A percentile compares a stretch with the other conserved stretches of the same genome.
Evolutionary conservation across 2,329 filamentous ascomycete species (phyloP).

Genomic region (Pestalotiopsis sp.): DNA sequence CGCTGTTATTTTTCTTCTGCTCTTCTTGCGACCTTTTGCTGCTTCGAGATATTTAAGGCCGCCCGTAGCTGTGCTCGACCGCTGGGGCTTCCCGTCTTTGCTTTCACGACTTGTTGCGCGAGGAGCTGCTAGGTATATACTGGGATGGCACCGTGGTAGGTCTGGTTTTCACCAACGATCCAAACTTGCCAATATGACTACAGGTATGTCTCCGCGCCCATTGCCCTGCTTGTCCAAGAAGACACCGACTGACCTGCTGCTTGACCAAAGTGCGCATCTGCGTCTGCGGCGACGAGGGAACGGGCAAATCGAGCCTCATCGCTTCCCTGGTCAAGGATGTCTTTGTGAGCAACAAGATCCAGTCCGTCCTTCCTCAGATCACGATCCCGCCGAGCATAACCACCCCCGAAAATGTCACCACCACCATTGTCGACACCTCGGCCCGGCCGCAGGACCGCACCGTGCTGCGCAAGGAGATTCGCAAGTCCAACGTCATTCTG

Average conservation of each 20-base stretch:
- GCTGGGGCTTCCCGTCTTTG: neutral
- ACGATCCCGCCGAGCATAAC: conserved; percentile 91
- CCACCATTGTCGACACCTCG: conserved; percentile 96
- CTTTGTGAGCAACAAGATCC: conserved; percentile 94
- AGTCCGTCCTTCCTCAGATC: conserved; percentile 89
- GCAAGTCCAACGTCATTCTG: conserved; percentile 95
- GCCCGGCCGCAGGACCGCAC: conserved; percentile 91
- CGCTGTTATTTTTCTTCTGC: neutral
- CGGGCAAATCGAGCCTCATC: conserved; percentile 91
- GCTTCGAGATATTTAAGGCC: neutral
- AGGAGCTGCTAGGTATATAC: neutral
- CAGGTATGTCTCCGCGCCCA: conserved; percentile 11
- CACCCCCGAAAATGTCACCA: conserved; percentile 94
- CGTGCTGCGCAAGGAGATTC: conserved; percentile 87
- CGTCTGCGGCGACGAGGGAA: conserved; percentile 93
- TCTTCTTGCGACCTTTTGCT: neutral
- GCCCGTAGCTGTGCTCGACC: neutral
- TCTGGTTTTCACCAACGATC: neutral
- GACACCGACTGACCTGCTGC: neutral
- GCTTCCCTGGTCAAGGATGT: conserved; percentile 96
- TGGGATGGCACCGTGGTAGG: conserved; percentile 16
- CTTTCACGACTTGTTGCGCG: conserved; percentile 12
- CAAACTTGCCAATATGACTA: conserved; percentile 14
- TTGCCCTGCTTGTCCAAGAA: neutral
- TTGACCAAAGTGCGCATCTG: conserved; percentile 73